Conservation (phyloP, 2,329 filamentous ascomycete species). For the Herpotrichia juniperi region DNA sequence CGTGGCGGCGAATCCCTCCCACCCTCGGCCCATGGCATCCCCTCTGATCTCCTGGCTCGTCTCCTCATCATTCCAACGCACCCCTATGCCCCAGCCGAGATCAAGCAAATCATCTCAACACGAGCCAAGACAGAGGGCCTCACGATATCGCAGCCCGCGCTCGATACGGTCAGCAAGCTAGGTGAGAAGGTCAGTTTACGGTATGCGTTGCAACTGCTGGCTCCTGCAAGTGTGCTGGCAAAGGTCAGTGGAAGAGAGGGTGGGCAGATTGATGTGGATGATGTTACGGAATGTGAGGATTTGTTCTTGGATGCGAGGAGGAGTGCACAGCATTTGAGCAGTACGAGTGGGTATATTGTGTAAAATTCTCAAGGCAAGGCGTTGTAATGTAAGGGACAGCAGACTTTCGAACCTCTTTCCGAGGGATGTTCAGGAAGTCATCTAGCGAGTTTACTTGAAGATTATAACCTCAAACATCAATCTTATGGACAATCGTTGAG, state of each 20-base stretch:
- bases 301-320: conserved; percentile 57
- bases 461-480: not conserved
- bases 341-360: conserved; percentile 40
- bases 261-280: conserved; percentile 58
- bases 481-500: not conserved
- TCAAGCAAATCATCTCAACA: conserved; percentile 88
- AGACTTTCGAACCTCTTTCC: not conserved
- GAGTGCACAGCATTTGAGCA: conserved; percentile 48
- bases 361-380: conserved; percentile 15
- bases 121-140: conserved; percentile 83
- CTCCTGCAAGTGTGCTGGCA: conserved; percentile 88
- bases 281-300: conserved; percentile 58
- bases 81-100: conserved; percentile 85
- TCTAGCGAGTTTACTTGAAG: not conserved
- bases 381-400: conserved; percentile 3
- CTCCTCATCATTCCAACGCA: conserved; percentile 96
- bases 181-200: conserved; percentile 88
- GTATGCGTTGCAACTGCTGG: conserved; percentile 91
- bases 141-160: conserved; percentile 77
- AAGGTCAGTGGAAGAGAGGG: conserved; percentile 64
- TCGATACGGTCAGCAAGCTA: conserved; percentile 85
- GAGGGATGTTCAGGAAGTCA: not conserved
- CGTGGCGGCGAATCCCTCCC: conserved; percentile 74
- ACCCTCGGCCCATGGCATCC: conserved; percentile 85
- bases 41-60: conserved; percentile 89